Evolutionary conservation across 2,329 filamentous ascomycete species (phyloP).

Genomic region (Westerdykella sp.): DNA sequence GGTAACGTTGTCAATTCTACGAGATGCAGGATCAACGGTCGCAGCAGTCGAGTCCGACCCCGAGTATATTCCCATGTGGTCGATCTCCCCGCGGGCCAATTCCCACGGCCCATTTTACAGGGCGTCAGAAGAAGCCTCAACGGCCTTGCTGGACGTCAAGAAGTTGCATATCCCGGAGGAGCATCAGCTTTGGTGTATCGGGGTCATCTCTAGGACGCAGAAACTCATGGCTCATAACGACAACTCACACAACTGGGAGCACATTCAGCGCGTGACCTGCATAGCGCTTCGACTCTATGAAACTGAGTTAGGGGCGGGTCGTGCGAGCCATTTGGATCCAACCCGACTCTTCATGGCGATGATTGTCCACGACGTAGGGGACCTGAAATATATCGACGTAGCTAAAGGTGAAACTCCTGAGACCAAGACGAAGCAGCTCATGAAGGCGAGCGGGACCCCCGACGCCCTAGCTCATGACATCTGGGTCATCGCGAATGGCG

Average conservation of each 20-base stretch:
- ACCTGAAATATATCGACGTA: slow-evolving; percentile 62
- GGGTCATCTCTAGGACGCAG: slow-evolving; percentile 12
- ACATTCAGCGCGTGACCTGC: slow-evolving; percentile 68
- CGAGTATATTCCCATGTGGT: no score
- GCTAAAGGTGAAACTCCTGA: slow-evolving; percentile 45
- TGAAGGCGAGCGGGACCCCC: slow-evolving; percentile 52
- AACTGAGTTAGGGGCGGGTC: slow-evolving; percentile 37
- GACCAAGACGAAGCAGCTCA: slow-evolving; percentile 50
- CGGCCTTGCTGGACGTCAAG: slow-evolving; percentile 7
- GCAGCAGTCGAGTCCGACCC: no score
- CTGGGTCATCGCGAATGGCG: slow-evolving; percentile 63
- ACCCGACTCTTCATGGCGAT: slow-evolving; percentile 61
- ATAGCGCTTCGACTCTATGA: slow-evolving; percentile 60
- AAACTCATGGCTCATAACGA: slow-evolving; percentile 49
- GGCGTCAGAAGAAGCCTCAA: not conserved
- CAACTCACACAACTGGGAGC: slow-evolving; percentile 75
- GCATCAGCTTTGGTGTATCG: slow-evolving; percentile 11
- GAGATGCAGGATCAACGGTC: no score
- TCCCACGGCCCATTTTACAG: no score
- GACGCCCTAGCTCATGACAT: slow-evolving; percentile 57
- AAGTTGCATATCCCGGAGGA: slow-evolving; percentile 8
- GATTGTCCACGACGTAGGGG: slow-evolving; percentile 66
- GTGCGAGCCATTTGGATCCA: slow-evolving; percentile 39
- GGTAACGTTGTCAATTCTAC: no score
- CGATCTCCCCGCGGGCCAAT: no score